Evolutionary conservation across 73 alveolate genomes (phyloP), one percentile per base, ranked within the genome.

Genomic region (Tetrahymena elliotti): DNA sequence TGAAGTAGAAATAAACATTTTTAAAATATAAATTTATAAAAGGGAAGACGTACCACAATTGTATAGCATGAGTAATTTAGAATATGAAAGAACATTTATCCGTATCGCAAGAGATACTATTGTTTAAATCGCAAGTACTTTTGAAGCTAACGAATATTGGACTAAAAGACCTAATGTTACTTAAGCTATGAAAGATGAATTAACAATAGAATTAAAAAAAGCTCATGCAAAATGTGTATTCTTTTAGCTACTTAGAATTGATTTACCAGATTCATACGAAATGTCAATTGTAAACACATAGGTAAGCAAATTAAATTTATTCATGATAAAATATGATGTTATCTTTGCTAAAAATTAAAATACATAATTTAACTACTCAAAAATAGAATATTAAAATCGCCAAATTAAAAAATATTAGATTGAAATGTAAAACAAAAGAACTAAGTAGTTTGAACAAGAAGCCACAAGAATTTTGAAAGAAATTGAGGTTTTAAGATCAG

Each of bases 91-190:
- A 31, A 94, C 96, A 12, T 94, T 94, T 53, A 94, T 94, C 10
- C 93, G 96, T 52, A 94, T 94, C 84, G 96, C 96, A 33, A 94
- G 96, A 92, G 96, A 94, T 88, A 94, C 96, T 4, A 94, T 94
- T 33, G 93, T 94, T 31, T 35, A 94, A 88, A 93, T 94, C 12
- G 96, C 96, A 0, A 94, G 96, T 22, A 94, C 35, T 33, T 94
- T 94, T 88, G 95, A 94, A 52, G 96, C 96, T 0, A 93, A 94
- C 1, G 68, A 94, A 88, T 92, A 94, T 88, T 94, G 96, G 95
- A 39, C 93, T 15, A 37, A 84, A 24, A 94, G 93, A 35, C n/a
- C 37, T 37, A 20, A 12, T 35, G 52, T 94, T 13, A 94, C 95
- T 36, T 38, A 84, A 8, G 96, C 84, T 22, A 40, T 94, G 95